Base-by-base conservation (phyloP, 2,329 filamentous ascomycete species). In the Domatiomyces globalis region DNA sequence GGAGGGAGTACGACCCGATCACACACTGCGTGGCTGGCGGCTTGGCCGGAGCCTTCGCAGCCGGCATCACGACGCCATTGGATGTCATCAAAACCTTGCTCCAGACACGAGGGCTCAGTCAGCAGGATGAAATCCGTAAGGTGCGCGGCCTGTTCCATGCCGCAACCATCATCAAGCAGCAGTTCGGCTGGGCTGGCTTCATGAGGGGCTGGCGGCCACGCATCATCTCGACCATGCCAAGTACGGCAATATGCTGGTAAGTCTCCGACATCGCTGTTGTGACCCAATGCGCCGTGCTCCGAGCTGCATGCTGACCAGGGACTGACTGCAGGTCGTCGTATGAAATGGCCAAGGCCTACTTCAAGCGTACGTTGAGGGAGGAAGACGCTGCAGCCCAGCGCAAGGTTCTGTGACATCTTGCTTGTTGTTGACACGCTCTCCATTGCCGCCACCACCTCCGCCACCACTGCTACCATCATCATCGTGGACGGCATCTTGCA, bases 211-310 rank as follows among this genome's bases (percentile, higher is more conserved):
- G 95, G 65, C 83, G 85, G 61, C 92, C 92, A 46, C 78, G 92
- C 63, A 84, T 98, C 46, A 82, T 98, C 56, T 95, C 89, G 9
- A 95, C 92, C 1, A 96, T 96, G 85, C 92, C 92, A 18, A 95
- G 89, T 71, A 98, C 92, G 33, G 92, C 92, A n/a, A 98, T 98
- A 64, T 98, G 92, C 76, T 98, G 92, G 92, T 92, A 66, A 63
- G 75, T 68, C 48, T n/a, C 25, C 19, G 19, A 46, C 43, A 9
- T 48, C 43, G 4, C 18, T 12, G 36, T n/a, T n/a, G n/a, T n/a
- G n/a, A n/a, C n/a, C n/a, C n/a, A n/a, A n/a, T n/a, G n/a, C n/a
- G n/a, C n/a, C n/a, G n/a, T 25, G 22, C 3, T 25, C 22, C 12
- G 12, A 15, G 12, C 19, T 1, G 25, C 19, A 20, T 15, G 3